Percentiles rank a stretch among this genome's conserved stretches.
These are phyloP conservation scores for Perkinsus olseni DNA, from an alignment of 169 alveolate species.

Conservation along the genomic window DNA sequence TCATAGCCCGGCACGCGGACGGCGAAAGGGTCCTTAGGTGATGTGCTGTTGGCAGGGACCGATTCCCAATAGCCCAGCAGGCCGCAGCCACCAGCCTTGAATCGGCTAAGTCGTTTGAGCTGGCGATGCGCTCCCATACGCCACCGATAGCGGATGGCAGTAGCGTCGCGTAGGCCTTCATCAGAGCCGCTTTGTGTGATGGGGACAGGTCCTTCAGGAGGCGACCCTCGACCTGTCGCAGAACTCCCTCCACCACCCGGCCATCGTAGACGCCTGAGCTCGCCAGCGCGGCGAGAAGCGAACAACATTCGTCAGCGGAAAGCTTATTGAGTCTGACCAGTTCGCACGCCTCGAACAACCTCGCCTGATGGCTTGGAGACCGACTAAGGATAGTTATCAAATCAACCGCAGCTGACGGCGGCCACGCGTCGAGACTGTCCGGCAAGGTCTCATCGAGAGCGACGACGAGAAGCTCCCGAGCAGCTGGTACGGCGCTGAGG, in stretches of 20 bases:
- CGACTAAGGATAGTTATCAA: neutral
- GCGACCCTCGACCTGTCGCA: neutral
- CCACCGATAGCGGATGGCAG: neutral
- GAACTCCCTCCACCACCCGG: neutral
- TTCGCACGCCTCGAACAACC: neutral
- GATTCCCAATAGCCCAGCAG: neutral
- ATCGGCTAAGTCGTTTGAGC: neutral
- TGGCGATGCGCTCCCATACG: neutral
- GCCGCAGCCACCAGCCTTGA: neutral
- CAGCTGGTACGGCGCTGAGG: neutral
- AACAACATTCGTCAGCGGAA: neutral
- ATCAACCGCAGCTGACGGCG: neutral
- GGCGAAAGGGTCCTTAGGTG: neutral
- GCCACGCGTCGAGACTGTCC: neutral
- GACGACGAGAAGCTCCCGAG: neutral
- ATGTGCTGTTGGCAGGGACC: neutral
- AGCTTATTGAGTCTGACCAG: neutral
- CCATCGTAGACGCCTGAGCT: neutral
- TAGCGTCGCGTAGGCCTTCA: neutral
- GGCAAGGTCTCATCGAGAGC: neutral
- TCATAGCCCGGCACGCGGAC: neutral
- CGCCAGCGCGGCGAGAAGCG: neutral
- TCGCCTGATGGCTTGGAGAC: neutral
- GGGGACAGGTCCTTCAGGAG: neutral
- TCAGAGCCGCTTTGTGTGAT: neutral